These are phyloP conservation scores for Colletotrichum sp. DNA, from an alignment of 2,329 filamentous ascomycete species.

Conservation along the genomic window DNA sequence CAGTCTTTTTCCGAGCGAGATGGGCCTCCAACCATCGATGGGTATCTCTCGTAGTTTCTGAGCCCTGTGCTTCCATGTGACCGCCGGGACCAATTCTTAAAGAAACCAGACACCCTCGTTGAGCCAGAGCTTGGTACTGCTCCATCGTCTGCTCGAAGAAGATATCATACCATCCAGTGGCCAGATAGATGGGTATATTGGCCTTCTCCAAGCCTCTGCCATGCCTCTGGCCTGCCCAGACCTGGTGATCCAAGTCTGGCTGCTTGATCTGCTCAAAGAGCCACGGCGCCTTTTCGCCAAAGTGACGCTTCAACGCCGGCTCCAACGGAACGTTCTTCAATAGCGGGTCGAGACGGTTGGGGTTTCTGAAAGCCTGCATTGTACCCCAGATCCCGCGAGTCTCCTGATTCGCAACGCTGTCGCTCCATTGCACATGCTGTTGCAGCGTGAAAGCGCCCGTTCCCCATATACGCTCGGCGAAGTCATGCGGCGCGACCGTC, in stretches of 20 bases:
- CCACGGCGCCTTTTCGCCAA: conserved; percentile 10
- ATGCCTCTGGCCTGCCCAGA: conserved; percentile 3
- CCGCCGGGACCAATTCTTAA: conserved; percentile 24
- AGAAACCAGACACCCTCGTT: conserved; percentile 17
- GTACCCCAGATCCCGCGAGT: neutral
- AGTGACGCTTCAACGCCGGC: conserved; percentile 1
- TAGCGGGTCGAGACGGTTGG: neutral
- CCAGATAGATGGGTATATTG: conserved; percentile 22
- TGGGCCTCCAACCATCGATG: conserved; percentile 13
- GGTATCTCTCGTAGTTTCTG: neutral
- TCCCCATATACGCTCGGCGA: conserved; percentile 4
- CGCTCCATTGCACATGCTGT: conserved; percentile 10
- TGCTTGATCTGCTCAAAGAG: conserved; percentile 2
- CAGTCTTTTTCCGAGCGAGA: neutral
- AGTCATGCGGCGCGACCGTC: conserved; percentile 17
- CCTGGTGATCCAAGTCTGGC: conserved; percentile 10
- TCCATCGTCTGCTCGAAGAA: conserved; percentile 20
- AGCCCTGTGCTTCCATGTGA: conserved; percentile 6
- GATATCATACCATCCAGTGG: conserved; percentile 24
- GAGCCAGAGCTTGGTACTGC: conserved; percentile 14
- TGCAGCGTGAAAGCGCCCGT: conserved; percentile 16
- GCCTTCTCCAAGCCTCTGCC: conserved; percentile 16
- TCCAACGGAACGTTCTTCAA: conserved; percentile 9
- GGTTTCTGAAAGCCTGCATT: neutral
- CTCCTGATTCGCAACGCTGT: conserved; percentile 9